Evolutionary conservation across 192 early-diverging fungal genomes (phyloP).

Genomic region (Backusella mclennaniae): DNA sequence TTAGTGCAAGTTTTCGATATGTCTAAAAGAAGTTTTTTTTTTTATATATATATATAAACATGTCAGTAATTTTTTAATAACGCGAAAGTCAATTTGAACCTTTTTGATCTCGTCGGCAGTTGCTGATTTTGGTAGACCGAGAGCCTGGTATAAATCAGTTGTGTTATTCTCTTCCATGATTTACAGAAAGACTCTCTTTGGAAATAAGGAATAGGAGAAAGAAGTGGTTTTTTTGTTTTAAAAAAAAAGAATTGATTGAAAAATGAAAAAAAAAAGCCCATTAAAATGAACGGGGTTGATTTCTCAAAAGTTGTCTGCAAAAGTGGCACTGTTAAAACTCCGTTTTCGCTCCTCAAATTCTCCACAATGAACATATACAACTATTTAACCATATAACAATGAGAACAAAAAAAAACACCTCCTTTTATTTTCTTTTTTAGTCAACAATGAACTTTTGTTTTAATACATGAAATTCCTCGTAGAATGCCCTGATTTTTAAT

Average conservation of each 20-base stretch:
- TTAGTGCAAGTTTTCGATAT: constrained; percentile 52
- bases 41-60: not conserved
- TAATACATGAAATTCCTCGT: constrained; percentile 58
- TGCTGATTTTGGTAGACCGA: constrained; percentile 48
- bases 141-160: constrained; percentile 48
- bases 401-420: not conserved
- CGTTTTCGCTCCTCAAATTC: not conserved
- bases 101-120: constrained; percentile 61
- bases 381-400: constrained; percentile 4
- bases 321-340: not conserved
- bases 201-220: not conserved
- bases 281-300: not conserved
- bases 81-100: not conserved
- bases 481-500: constrained; percentile 45
- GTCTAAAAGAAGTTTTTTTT: constrained; percentile 20
- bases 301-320: not conserved
- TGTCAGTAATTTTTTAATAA: not conserved
- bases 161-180: constrained; percentile 51
- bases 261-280: not conserved
- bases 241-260: not conserved
- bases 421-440: constrained; percentile 32
- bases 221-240: not conserved
- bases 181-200: not conserved
- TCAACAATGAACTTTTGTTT: constrained; percentile 57
- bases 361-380: constrained; percentile 8